These are phyloP conservation scores for Saposhnikovia divaricata DNA, from an alignment of 129 eudicot genomes.

Conservation along the genomic window DNA sequence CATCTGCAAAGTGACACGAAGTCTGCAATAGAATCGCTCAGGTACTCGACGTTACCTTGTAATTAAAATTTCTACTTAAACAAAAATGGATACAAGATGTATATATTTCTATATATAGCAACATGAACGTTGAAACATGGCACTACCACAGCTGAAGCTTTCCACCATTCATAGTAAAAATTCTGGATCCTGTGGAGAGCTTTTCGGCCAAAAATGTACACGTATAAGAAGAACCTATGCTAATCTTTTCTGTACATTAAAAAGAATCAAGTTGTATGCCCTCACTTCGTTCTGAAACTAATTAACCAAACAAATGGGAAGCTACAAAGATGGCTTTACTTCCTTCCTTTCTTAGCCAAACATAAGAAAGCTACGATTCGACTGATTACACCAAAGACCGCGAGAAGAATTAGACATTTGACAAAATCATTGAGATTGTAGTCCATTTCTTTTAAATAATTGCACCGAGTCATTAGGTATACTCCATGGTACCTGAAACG, in stretches of 20 bases:
- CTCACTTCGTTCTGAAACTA: conserved; percentile 31
- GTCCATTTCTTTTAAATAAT: conserved; percentile 44
- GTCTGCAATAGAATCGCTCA: no score
- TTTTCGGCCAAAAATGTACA: neutral
- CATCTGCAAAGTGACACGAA: no score
- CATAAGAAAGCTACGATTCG: conserved; percentile 63
- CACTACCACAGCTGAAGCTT: neutral
- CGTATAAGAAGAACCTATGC: neutral
- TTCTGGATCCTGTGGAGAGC: neutral
- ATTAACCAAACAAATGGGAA: conserved; percentile 47
- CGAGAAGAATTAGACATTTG: conserved; percentile 41
- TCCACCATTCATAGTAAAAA: neutral
- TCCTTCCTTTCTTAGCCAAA: conserved; percentile 44
- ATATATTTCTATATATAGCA: neutral
- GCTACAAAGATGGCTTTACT: conserved; percentile 40
- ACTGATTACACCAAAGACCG: conserved; percentile 35
- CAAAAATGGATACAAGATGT: neutral
- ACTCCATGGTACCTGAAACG: conserved; percentile 67
- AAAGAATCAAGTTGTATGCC: neutral
- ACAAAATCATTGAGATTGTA: conserved; percentile 45
- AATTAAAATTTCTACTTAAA: neutral
- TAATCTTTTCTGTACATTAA: neutral
- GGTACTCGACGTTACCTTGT: no score
- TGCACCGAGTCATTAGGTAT: conserved; percentile 84
- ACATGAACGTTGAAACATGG: neutral